Conservation (phyloP, 148 eudicot genomes). For the Rhododendron mucronatum region DNA sequence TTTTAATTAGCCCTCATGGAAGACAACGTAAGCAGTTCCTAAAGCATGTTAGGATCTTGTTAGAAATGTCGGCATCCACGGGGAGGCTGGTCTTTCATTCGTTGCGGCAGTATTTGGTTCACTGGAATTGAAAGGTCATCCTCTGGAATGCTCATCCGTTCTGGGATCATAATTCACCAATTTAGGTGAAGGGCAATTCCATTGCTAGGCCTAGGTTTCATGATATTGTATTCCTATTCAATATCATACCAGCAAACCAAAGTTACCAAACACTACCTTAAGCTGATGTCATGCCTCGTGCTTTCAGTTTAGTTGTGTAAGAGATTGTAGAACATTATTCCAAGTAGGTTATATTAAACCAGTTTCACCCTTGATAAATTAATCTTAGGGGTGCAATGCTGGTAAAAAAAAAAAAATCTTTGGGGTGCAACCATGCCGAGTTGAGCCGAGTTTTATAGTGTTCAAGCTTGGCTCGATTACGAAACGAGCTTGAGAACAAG, state of each 20-base stretch:
- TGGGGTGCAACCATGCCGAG: background rate
- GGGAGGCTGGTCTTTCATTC: background rate
- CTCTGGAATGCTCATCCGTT: background rate
- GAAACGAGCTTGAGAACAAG: no score
- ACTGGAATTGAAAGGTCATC: background rate
- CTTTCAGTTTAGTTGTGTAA: background rate
- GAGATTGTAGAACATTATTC: background rate
- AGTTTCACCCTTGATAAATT: background rate
- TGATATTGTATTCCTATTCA: background rate
- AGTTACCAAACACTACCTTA: background rate
- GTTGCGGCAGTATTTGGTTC: background rate
- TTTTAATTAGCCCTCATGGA: background rate
- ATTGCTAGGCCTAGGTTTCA: background rate
- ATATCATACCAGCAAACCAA: background rate
- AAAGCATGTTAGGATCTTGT: conserved; percentile 1
- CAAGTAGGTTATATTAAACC: background rate
- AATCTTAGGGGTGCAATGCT: no score
- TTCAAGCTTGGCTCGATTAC: no score
- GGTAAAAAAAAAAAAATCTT: background rate
- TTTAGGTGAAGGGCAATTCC: background rate
- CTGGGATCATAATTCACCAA: background rate
- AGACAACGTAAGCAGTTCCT: background rate
- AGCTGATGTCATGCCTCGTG: background rate
- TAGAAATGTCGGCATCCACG: background rate
- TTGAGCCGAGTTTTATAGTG: no score